Conservation (phyloP, 805 yeast species). For the Candida pini region DNA sequence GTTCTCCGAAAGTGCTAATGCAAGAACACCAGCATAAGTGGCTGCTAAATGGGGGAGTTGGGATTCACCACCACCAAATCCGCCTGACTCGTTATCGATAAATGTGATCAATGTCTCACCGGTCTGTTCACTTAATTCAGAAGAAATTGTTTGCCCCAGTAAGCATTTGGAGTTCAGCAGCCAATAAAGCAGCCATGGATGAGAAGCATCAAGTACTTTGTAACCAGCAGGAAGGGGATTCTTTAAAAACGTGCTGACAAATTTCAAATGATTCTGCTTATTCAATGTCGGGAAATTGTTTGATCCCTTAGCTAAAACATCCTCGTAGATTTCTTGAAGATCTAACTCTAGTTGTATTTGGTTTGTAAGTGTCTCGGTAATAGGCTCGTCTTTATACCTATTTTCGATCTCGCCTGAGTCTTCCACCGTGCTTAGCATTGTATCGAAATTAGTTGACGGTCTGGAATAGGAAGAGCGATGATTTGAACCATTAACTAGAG, state of each 20-base stretch:
- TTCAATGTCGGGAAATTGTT: conserved; percentile 24
- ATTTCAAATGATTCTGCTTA: conserved; percentile 37
- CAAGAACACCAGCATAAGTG: conserved; percentile 68
- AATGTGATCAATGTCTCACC: conserved; percentile 26
- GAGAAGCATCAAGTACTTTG: conserved; percentile 74
- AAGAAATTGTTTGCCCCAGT: conserved; percentile 31
- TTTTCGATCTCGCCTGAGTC: conserved; percentile 8
- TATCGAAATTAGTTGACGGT: conserved; percentile 15
- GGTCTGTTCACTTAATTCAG: conserved; percentile 15
- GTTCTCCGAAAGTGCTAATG: conserved; percentile 49
- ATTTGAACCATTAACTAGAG: conserved; percentile 1
- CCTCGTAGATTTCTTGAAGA: conserved; percentile 28
- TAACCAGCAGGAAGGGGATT: conserved; percentile 46
- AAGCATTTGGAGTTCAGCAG: conserved; percentile 47
- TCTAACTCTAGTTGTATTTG: conserved; percentile 36
- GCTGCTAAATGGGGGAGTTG: conserved; percentile 85
- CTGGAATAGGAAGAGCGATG: not conserved
- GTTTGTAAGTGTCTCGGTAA: conserved; percentile 31
- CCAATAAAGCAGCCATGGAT: conserved; percentile 91
- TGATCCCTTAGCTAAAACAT: conserved; percentile 24
- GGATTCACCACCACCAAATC: conserved; percentile 80
- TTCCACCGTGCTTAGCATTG: conserved; percentile 20
- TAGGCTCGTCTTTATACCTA: conserved; percentile 13
- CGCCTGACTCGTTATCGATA: conserved; percentile 41
- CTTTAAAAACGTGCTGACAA: conserved; percentile 35